These are phyloP conservation scores for Incumbomyces delicatus DNA, from an alignment of 2,329 filamentous ascomycete species.

Conservation along the genomic window DNA sequence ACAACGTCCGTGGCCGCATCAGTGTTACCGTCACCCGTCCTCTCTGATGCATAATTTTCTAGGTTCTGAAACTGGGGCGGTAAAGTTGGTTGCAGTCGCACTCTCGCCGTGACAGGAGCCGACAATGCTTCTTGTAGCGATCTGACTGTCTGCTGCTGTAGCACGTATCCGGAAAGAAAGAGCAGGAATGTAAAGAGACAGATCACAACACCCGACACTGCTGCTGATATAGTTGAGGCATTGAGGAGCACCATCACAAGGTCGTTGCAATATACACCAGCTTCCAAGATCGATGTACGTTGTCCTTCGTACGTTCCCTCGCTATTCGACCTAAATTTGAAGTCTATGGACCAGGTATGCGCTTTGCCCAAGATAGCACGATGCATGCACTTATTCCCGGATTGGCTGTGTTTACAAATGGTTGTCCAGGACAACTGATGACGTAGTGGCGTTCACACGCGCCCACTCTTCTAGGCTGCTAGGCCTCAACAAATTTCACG, in stretches of 20 bases:
- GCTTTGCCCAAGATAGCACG: no score
- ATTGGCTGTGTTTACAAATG: no score
- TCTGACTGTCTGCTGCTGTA: conserved; percentile 77
- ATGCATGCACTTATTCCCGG: no score
- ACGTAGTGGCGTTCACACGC: no score
- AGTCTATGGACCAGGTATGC: no score
- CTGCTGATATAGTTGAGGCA: conserved; percentile 34
- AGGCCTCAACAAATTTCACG: no score
- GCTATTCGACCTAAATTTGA: no score
- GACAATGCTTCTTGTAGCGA: conserved; percentile 66
- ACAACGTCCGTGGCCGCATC: conserved; percentile 4
- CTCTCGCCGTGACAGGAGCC: conserved; percentile 30
- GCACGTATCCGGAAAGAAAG: conserved; percentile 76
- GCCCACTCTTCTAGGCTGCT: no score
- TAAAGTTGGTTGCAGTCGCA: conserved; percentile 18
- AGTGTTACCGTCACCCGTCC: conserved; percentile 3
- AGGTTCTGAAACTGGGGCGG: conserved; percentile 17
- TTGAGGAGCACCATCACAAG: conserved; percentile 36
- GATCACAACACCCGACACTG: conserved; percentile 43
- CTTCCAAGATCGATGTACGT: no score
- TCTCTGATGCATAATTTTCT: conserved; percentile 8
- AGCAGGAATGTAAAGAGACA: conserved; percentile 69
- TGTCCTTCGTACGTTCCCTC: no score
- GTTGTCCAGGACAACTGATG: no score
- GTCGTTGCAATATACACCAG: neutral